phyloP scores from a whole-genome alignment of 805 yeast genomes.

The Candida nemodendra region DNA sequence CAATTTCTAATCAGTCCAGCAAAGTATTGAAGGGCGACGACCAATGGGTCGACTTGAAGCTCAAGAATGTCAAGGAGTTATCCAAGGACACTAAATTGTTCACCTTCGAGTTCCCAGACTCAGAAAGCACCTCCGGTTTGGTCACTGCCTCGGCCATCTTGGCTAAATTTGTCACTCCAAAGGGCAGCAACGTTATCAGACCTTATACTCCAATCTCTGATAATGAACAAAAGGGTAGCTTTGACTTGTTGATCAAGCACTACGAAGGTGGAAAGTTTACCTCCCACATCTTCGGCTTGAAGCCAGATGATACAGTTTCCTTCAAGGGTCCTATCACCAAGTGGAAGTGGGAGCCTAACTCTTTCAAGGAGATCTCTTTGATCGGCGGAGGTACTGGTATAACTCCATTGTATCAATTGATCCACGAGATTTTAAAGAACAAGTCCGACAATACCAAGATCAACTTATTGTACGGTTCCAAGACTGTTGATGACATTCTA shows the following conservation, averaged over 20 bases:
- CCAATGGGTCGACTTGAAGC: conserved; percentile 70
- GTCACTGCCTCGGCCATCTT: conserved; percentile 75
- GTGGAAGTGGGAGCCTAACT: conserved; percentile 88
- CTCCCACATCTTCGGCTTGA: conserved; percentile 64
- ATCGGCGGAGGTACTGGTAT: conserved; percentile 98
- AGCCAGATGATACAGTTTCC: conserved; percentile 76
- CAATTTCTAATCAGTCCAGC: conserved; percentile 29
- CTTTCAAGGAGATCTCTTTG: conserved; percentile 73
- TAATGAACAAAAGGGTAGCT: conserved; percentile 62
- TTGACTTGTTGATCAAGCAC: conserved; percentile 79
- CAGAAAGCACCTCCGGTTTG: conserved; percentile 73
- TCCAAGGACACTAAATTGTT: conserved; percentile 67
- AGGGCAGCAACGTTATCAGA: conserved; percentile 85
- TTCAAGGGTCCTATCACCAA: conserved; percentile 94
- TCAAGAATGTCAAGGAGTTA: conserved; percentile 45
- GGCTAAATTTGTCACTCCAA: conserved; percentile 77
- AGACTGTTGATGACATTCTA: conserved; percentile 76
- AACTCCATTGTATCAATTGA: conserved; percentile 89
- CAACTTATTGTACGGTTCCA: conserved; percentile 75
- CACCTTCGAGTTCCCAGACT: conserved; percentile 64
- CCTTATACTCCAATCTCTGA: conserved; percentile 87
- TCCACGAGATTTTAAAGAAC: conserved; percentile 71
- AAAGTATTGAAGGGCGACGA: conserved; percentile 61
- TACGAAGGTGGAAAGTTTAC: conserved; percentile 92
- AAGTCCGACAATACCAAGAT: conserved; percentile 89